These are phyloP conservation scores for Chamaecrista fasciculata DNA, from an alignment of 306 rosid species.

Conservation along the genomic window DNA sequence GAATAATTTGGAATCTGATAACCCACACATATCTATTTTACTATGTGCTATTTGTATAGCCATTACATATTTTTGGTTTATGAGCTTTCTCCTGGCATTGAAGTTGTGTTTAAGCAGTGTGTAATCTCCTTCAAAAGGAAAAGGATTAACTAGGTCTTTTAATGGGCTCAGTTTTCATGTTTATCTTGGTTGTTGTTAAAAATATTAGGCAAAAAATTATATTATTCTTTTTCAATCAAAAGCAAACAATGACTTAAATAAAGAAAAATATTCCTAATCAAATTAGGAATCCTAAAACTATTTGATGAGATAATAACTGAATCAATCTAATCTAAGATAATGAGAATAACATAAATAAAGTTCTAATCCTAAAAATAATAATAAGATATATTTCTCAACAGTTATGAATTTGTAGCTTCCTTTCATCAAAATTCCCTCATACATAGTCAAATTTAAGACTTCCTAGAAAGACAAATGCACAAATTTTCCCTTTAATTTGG, in stretches of 20 bases:
- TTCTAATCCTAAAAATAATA: too few relatives aligned
- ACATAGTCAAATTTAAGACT: neutral
- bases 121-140: constrained; percentile 6
- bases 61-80: neutral
- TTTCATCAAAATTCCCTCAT: constrained; percentile 8
- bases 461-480: neutral
- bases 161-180: neutral
- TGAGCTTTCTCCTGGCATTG: constrained; percentile 1
- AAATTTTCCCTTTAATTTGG: neutral
- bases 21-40: constrained; percentile 8
- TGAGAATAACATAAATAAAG: too few relatives aligned
- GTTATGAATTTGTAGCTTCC: constrained; percentile 25
- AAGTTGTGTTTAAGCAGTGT: constrained; percentile 13
- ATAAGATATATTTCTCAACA: too few relatives aligned
- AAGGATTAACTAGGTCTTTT: constrained; percentile 8
- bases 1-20: constrained; percentile 12
- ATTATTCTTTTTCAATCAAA: neutral
- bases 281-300: too few relatives aligned
- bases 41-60: neutral
- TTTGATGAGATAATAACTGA: too few relatives aligned
- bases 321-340: too few relatives aligned
- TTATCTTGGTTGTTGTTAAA: constrained; percentile 17
- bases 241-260: too few relatives aligned
- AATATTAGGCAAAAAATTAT: too few relatives aligned
- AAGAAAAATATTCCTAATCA: too few relatives aligned